These are phyloP conservation scores for Mycena filopes DNA, from an alignment of 768 basidiomycete genomes.

Conservation along the genomic window DNA sequence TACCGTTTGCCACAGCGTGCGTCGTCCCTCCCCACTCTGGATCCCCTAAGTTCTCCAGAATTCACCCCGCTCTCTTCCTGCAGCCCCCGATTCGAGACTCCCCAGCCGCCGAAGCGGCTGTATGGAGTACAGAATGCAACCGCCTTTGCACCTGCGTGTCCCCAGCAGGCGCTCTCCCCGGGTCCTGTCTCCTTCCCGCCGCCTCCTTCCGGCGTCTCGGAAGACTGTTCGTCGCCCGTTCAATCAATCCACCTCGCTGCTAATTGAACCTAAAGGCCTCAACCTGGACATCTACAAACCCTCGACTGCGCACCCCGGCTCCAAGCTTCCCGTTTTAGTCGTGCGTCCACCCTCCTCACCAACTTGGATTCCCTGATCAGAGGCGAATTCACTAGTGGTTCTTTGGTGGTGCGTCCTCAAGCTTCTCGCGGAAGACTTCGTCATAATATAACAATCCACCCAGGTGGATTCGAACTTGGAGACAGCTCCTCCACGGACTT, in stretches of 20 bases:
- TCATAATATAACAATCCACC: too few relatives aligned
- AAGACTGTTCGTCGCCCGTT: neutral
- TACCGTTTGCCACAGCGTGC: too few relatives aligned
- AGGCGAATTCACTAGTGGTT: neutral
- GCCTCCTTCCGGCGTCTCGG: neutral
- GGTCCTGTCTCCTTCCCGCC: neutral
- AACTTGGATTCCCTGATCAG: too few relatives aligned
- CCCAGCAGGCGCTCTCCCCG: neutral
- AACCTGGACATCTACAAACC: neutral
- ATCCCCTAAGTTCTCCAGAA: too few relatives aligned
- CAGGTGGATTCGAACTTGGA: conserved; percentile 6
- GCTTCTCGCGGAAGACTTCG: too few relatives aligned
- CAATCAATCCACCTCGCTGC: too few relatives aligned
- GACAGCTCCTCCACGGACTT: neutral
- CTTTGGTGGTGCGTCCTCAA: neutral
- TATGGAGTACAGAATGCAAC: neutral
- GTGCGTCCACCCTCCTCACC: neutral
- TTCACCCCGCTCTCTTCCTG: too few relatives aligned
- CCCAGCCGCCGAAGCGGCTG: neutral
- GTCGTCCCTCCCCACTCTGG: too few relatives aligned
- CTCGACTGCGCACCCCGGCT: neutral
- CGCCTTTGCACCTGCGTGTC: neutral
- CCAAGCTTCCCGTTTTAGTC: conserved; percentile 1
- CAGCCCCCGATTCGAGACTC: neutral
- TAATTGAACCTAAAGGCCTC: neutral